Evolutionary conservation across 495 filamentous ascomycete species (phyloP).

Genomic region (Xylaria venustula): DNA sequence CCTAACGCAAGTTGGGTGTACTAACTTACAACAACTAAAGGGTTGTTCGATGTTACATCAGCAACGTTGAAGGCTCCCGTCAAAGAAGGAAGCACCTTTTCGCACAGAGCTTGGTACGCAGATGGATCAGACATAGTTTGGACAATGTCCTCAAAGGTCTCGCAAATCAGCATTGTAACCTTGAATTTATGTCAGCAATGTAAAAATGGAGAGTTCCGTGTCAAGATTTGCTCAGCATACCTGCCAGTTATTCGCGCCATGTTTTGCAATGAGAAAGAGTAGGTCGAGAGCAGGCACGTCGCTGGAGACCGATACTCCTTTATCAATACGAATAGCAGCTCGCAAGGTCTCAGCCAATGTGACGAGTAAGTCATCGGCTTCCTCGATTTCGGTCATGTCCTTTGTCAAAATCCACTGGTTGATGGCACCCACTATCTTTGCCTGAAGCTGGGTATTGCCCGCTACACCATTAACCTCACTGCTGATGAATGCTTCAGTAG

Average conservation of each 20-base stretch:
- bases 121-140: constrained; percentile 62
- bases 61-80: constrained; percentile 88
- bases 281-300: constrained; percentile 72
- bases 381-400: constrained; percentile 76
- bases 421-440: constrained; percentile 70
- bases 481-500: constrained; percentile 77
- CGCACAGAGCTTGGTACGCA: constrained; percentile 75
- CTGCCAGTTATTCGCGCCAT: constrained; percentile 85
- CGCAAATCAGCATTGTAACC: constrained; percentile 62
- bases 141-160: constrained; percentile 87
- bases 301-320: constrained; percentile 64
- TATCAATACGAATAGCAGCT: constrained; percentile 75
- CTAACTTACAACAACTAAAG: constrained; percentile 64
- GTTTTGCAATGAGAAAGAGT: constrained; percentile 83
- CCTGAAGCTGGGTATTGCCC: constrained; percentile 61
- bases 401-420: constrained; percentile 73
- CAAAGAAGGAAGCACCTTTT: constrained; percentile 82
- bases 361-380: constrained; percentile 87
- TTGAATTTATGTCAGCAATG: constrained; percentile 18
- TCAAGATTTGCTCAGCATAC: not conserved
- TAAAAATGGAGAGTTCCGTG: not conserved
- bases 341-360: constrained; percentile 86
- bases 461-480: constrained; percentile 34
- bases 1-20: not conserved
- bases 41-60: constrained; percentile 75